Evolutionary conservation across 257 asterid genomes (phyloP).

Genomic region (Linaria vulgaris): DNA sequence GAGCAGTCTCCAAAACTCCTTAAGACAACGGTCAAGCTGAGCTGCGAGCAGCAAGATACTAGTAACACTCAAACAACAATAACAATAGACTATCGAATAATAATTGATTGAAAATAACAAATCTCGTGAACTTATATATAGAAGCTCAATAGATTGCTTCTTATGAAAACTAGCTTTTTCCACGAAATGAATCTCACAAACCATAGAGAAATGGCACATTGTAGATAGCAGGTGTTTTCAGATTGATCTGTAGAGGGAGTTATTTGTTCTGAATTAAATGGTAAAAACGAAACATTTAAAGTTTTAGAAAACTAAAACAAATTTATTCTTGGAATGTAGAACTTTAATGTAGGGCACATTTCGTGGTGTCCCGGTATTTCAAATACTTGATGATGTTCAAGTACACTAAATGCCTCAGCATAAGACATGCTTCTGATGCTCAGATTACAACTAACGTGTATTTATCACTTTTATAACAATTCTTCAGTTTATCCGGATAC

Average conservation of each 20-base stretch:
- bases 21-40: neutral
- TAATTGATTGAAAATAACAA: neutral
- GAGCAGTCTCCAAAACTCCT: neutral
- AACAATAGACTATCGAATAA: neutral
- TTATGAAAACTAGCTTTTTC: neutral
- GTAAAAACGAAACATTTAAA: too few relatives aligned
- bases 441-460: too few relatives aligned
- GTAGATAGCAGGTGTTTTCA: neutral
- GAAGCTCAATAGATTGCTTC: neutral
- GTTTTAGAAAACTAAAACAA: too few relatives aligned
- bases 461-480: too few relatives aligned
- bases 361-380: too few relatives aligned
- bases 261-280: neutral
- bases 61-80: neutral
- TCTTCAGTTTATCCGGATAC: too few relatives aligned
- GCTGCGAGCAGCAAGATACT: too few relatives aligned
- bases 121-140: neutral
- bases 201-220: neutral
- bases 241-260: neutral
- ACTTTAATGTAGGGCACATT: too few relatives aligned
- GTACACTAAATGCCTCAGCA: too few relatives aligned
- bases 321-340: too few relatives aligned
- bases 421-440: too few relatives aligned
- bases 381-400: too few relatives aligned
- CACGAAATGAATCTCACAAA: neutral